Conservation (phyloP, 495 filamentous ascomycete genomes). For the Delitschia confertaspora region DNA sequence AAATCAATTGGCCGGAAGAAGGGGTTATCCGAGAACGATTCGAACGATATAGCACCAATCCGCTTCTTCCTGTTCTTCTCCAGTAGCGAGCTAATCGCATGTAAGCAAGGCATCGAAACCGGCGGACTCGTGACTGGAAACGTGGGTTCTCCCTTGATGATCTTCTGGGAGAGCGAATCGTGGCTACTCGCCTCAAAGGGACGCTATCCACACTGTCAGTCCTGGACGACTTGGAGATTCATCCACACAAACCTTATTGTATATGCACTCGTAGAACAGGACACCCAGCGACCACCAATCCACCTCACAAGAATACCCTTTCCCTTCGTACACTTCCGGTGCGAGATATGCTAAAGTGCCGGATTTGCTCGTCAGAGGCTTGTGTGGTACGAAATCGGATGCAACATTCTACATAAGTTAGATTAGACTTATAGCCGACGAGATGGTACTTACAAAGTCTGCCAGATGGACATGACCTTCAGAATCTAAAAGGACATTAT, state of each 20-base stretch:
- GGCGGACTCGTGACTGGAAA: conserved; percentile 85
- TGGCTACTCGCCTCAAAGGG: conserved; percentile 87
- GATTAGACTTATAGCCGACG: conserved; percentile 14
- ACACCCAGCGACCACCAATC: conserved; percentile 99
- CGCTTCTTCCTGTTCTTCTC: conserved; percentile 70
- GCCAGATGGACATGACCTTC: conserved; percentile 96
- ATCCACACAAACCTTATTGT: conserved; percentile 90
- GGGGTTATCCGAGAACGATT: conserved; percentile 72
- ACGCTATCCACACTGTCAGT: conserved; percentile 44
- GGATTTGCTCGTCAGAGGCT: conserved; percentile 84
- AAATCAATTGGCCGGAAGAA: conserved; percentile 90
- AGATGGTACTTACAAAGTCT: conserved; percentile 67
- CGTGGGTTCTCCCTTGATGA: conserved; percentile 72
- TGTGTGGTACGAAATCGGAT: conserved; percentile 79
- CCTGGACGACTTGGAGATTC: too few species aligned
- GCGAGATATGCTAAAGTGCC: conserved; percentile 93
- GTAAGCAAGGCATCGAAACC: conserved; percentile 75
- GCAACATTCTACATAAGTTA: conserved; percentile 72
- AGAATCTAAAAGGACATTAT: conserved; percentile 88
- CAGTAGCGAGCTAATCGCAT: conserved; percentile 72
- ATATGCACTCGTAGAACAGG: conserved; percentile 97
- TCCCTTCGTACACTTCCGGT: conserved; percentile 86
- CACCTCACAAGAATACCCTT: conserved; percentile 75
- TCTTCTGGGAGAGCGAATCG: conserved; percentile 66
- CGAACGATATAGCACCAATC: conserved; percentile 69